phyloP scores from a whole-genome alignment of 176 grass and related monocot genomes.

The Carex scoparia region DNA sequence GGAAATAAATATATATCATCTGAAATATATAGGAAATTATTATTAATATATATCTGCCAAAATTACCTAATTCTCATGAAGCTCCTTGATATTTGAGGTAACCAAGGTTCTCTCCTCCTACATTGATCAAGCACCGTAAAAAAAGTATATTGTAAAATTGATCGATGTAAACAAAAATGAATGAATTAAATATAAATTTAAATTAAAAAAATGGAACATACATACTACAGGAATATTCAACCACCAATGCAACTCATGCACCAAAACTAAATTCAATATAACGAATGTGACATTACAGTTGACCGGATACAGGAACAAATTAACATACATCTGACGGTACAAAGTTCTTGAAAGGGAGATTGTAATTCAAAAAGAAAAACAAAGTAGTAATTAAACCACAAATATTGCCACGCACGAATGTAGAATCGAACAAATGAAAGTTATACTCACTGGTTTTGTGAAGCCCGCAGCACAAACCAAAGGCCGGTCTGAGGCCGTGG shows the following conservation, averaged over 20 bases:
- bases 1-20: no score
- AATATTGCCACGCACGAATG: background rate
- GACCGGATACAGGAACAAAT: background rate
- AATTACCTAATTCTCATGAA: constrained; percentile 38
- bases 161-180: background rate
- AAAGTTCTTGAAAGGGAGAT: background rate
- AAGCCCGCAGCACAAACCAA: constrained; percentile 35
- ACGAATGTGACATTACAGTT: background rate
- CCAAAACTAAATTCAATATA: background rate
- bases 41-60: background rate
- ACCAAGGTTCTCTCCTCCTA: constrained; percentile 36
- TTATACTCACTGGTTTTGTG: constrained; percentile 31
- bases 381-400: no score
- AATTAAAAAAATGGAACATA: background rate
- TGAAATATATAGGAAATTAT: background rate
- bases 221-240: background rate
- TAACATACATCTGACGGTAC: background rate
- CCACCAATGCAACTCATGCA: background rate
- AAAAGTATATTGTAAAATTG: background rate
- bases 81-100: constrained; percentile 41
- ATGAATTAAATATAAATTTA: background rate
- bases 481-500: constrained; percentile 30
- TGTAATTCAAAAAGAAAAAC: background rate
- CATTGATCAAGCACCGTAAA: background rate
- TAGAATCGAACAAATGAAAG: background rate